Percentiles rank a stretch among this genome's conserved stretches.
Evolutionary conservation across 768 basidiomycete genomes (phyloP).

Genomic region (Boletus sp.): DNA sequence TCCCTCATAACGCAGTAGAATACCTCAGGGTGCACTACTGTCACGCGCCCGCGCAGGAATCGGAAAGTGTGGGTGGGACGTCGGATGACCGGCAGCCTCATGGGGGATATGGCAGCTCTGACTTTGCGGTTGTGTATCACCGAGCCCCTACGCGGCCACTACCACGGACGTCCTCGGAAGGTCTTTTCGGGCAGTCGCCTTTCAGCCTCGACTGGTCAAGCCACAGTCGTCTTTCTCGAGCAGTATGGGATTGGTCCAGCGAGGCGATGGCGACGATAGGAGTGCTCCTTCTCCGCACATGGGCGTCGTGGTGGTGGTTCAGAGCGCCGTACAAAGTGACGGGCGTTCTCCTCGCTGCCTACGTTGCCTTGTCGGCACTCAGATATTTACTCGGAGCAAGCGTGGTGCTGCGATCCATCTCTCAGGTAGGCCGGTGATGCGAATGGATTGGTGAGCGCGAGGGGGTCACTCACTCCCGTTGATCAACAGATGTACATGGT

Average conservation of each 20-base stretch:
- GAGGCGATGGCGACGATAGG: neutral
- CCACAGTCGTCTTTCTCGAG: neutral
- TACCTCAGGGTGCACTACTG: conserved; percentile 5
- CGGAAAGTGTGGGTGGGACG: neutral
- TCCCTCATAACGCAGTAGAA: neutral
- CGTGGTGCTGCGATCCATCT: neutral
- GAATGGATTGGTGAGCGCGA: neutral
- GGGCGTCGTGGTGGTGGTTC: conserved; percentile 9
- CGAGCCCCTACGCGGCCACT: neutral
- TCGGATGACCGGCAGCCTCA: neutral
- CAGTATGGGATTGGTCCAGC: neutral
- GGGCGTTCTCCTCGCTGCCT: neutral
- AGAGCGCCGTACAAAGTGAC: neutral
- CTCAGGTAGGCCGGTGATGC: conserved; percentile 10
- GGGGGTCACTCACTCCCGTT: neutral
- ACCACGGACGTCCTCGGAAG: neutral
- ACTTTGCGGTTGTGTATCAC: neutral
- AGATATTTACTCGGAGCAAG: neutral
- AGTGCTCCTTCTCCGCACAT: neutral
- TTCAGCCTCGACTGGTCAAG: neutral
- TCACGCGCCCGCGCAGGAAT: neutral
- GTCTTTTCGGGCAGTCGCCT: neutral
- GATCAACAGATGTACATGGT: conserved; percentile 1
- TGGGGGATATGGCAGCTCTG: conserved; percentile 3
- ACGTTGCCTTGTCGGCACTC: neutral